A percentile compares a stretch with the other conserved stretches of the same genome.
Evolutionary conservation across 805 yeast genomes (phyloP).

Genomic region (Wickerhamiella lipophila): DNA sequence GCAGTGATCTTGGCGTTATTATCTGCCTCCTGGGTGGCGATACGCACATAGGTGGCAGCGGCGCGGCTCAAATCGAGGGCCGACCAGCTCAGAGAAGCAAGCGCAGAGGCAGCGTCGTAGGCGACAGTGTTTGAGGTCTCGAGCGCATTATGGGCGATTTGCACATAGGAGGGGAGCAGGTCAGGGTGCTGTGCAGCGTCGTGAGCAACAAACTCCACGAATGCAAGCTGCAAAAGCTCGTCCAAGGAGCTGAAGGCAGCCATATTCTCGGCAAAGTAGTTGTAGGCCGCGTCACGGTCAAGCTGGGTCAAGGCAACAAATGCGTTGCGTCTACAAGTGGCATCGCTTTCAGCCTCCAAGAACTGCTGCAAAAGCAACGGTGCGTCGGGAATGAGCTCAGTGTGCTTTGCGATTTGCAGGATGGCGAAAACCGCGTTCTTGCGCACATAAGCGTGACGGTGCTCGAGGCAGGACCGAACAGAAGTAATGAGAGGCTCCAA

Average conservation of each 20-base stretch:
- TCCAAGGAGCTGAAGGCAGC: conserved; percentile 52
- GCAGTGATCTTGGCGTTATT: conserved; percentile 90
- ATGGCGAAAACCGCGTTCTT: conserved; percentile 93
- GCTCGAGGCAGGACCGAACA: conserved; percentile 80
- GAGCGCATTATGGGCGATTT: conserved; percentile 57
- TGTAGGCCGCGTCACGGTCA: conserved; percentile 73
- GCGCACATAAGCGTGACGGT: conserved; percentile 95
- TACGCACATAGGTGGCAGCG: conserved; percentile 72
- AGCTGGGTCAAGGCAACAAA: conserved; percentile 74
- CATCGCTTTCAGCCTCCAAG: conserved; percentile 72
- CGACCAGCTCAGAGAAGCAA: conserved; percentile 44
- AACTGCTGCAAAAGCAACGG: conserved; percentile 65
- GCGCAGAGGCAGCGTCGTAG: conserved; percentile 83
- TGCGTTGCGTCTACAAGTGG: conserved; percentile 91
- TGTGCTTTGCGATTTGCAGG: conserved; percentile 60
- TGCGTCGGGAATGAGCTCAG: conserved; percentile 87
- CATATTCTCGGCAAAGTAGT: conserved; percentile 62
- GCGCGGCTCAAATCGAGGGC: conserved; percentile 62
- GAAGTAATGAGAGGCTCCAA: conserved; percentile 92
- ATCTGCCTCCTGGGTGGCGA: conserved; percentile 88
- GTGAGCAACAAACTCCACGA: conserved; percentile 79
- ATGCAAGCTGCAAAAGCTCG: conserved; percentile 73
- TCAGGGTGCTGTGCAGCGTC: conserved; percentile 57
- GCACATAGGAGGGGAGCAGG: conserved; percentile 57
- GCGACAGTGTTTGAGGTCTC: conserved; percentile 44